A percentile compares a stretch with the other conserved stretches of the same genome.
These are phyloP conservation scores for Termitomyces sp. DNA, from an alignment of 768 basidiomycete species.

Conservation along the genomic window DNA sequence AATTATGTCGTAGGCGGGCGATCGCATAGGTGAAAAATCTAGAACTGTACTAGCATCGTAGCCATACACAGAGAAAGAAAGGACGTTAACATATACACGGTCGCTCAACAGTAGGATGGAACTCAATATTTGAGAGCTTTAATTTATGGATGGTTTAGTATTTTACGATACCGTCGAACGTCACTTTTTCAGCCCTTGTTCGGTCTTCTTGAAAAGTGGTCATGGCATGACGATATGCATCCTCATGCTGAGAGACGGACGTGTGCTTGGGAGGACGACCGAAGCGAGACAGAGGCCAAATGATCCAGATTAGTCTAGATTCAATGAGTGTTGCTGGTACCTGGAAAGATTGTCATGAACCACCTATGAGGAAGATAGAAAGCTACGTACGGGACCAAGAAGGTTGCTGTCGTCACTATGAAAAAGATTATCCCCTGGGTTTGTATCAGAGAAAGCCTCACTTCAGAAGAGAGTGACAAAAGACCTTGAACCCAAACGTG, in stretches of 20 bases:
- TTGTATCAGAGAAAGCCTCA: background rate
- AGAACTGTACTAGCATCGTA: too few species aligned
- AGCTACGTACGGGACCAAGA: constrained; percentile 57
- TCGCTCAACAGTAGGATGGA: too few species aligned
- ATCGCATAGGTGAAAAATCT: too few species aligned
- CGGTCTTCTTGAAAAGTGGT: constrained; percentile 34
- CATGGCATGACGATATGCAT: constrained; percentile 25
- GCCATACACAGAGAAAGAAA: too few species aligned
- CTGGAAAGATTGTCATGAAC: constrained; percentile 14
- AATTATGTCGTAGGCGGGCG: too few species aligned
- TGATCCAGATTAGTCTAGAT: constrained; percentile 40
- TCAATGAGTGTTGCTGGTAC: constrained; percentile 46
- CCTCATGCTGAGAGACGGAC: constrained; percentile 9
- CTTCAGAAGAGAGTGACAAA: background rate
- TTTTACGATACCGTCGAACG: constrained; percentile 7
- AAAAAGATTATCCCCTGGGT: constrained; percentile 59
- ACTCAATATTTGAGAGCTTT: too few species aligned
- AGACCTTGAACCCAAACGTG: constrained; percentile 74
- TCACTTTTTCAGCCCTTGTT: constrained; percentile 33
- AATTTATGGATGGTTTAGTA: background rate
- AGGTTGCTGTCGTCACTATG: constrained; percentile 67
- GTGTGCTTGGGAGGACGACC: constrained; percentile 24
- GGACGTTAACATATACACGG: too few species aligned
- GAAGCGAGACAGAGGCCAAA: constrained; percentile 48
- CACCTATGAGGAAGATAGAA: background rate